Base-by-base conservation (phyloP, 257 asterid species). In the Leptodermis oblonga region DNA sequence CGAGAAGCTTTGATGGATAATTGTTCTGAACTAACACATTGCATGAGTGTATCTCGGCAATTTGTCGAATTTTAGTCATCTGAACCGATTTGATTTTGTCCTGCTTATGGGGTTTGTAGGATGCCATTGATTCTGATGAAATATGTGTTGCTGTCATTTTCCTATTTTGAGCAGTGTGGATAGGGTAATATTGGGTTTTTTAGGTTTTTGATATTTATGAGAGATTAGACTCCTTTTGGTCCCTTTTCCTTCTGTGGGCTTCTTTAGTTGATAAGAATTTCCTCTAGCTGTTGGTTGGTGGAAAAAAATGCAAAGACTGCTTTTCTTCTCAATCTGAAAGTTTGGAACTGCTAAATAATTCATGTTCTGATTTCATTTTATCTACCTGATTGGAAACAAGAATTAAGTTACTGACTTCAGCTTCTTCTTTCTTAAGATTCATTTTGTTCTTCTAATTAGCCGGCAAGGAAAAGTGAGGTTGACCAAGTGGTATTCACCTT, bases 401-500 rank as follows among this genome's bases (percentile, higher is more conserved):
- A 4, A 14, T 43, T 43, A 43, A 15, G 59, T 22, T 25, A 54
- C 17, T 22, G 3, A 55, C 51, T 42, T 42, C 25, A 8, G 26
- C 54, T 42, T 52, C 51, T 3, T 58, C 58, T 65, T 51, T 65
- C 61, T 63, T 34, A 76, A 84, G 89, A 84, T 84, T 73, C 86
- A 84, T 15, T 84, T 84, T 70, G 89, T 84, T 65, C 89, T 84
- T 72, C 80, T 84, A 54, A 84, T 82, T 61, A 82, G 89, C 72
- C 83, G 84, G 45, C 89, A 84, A 74, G 89, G 89, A 69, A 84
- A 84, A 76, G 83, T 82, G 65, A 84, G 89, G 83, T 77, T 82
- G 75, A 78, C 89, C 54, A 84, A 84, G 71, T 84, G 89, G 89
- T 84, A 84, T 79, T 84, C 89, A 22, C 88, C 85, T 37, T 84